Base-by-base conservation (phyloP, 345 rosid genomes). In the Boechera stricta region DNA sequence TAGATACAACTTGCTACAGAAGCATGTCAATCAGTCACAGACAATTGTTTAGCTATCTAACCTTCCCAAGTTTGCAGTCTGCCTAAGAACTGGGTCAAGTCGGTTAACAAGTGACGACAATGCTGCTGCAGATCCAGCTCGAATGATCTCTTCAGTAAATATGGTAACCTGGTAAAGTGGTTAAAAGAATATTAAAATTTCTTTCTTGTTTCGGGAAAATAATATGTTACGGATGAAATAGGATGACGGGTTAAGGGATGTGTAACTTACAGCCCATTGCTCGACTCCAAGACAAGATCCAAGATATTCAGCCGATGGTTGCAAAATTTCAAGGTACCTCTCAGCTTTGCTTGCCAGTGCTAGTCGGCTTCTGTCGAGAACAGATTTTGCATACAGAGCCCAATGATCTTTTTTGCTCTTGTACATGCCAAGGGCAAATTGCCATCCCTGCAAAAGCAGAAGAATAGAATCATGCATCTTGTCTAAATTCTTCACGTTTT, bases 61-160 rank as follows among this genome's bases (percentile, higher is more conserved):
- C 99, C 98, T 92, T 83, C 99, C 99, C 75, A 95, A 88, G 84
- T 93, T 81, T 41, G 99, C 97, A 76, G 89, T 91, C 81, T 90
- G 80, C 74, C 99, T 87, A 82, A 95, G 96, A 82, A 95, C 87
- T 15, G 99, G 99, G 86, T 95, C 97, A 63, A 95, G 93, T 70
- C 93, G 86, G 81, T 95, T 95, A 82, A 92, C 84, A 59, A 92
- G 93, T 42, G 84, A 82, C 45, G 99, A 95, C 67, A 95, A 71
- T 49, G 92, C 82, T 67, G 93, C 98, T 66, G 99, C 99, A 71
- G 99, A 92, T 81, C 99, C 99, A 80, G 96, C 96, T 76, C 99
- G 97, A 65, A 92, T 81, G 52, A 95, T 86, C 86, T 95, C 98
- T 84, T 95, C 99, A 16, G 98, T 95, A 83, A 95, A 95, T 80